Conservation (phyloP, 2,329 filamentous ascomycete genomes). For the Coniosporium tulheliwenetii region DNA sequence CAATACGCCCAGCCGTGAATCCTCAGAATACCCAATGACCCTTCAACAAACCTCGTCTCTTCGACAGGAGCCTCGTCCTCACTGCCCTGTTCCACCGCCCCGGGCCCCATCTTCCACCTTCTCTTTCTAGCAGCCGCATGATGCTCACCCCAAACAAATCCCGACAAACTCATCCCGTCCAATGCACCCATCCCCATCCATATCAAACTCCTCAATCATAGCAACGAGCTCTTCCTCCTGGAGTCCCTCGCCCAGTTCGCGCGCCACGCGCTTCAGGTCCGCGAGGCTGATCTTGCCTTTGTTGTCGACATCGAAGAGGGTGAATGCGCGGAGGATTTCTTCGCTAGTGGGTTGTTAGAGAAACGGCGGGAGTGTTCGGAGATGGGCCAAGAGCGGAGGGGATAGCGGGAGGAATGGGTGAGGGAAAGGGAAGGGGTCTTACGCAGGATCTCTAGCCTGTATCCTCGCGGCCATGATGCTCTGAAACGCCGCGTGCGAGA, state of each 20-base stretch:
- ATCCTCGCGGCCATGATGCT: slow-evolving; percentile 27
- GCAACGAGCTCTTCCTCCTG: slow-evolving; percentile 84
- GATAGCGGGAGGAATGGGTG: not conserved
- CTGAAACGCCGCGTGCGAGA: slow-evolving; percentile 59
- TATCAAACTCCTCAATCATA: slow-evolving; percentile 98
- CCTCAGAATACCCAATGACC: no score
- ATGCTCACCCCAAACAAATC: slow-evolving; percentile 42
- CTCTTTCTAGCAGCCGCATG: no score
- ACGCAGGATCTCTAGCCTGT: no score
- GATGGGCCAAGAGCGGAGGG: slow-evolving; percentile 3
- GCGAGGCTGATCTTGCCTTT: slow-evolving; percentile 84
- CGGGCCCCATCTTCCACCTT: no score
- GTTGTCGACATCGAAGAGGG: slow-evolving; percentile 81
- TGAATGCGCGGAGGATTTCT: slow-evolving; percentile 82
- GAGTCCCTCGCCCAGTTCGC: slow-evolving; percentile 82
- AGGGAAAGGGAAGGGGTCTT: not conserved
- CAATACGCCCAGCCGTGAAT: no score
- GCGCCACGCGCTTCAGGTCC: slow-evolving; percentile 72
- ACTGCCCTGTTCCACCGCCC: no score
- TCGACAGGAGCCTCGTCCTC: no score
- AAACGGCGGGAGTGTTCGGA: slow-evolving; percentile 57
- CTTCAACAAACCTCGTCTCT: no score
- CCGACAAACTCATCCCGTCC: slow-evolving; percentile 48
- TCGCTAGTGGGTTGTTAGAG: slow-evolving; percentile 71
- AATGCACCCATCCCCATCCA: slow-evolving; percentile 75